A percentile compares a stretch with the other conserved stretches of the same genome.
These are phyloP conservation scores for Echeveria elegans DNA, from an alignment of 164 flowering plant genomes.

Conservation along the genomic window DNA sequence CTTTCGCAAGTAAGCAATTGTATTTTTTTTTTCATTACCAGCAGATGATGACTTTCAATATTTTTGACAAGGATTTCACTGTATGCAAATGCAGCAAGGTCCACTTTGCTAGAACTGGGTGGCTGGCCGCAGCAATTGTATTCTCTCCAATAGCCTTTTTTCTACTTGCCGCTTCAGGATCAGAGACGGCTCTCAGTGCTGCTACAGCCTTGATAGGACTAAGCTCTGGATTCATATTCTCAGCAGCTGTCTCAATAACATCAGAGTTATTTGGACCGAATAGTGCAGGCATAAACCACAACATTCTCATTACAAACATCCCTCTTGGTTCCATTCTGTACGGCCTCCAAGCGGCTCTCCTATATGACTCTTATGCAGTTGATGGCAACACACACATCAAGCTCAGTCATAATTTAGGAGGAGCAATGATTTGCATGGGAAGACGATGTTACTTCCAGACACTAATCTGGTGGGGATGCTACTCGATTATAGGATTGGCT, in stretches of 20 bases:
- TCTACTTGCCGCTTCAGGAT: conserved; percentile 33
- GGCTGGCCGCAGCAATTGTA: conserved; percentile 63
- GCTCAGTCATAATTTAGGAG: conserved; percentile 8
- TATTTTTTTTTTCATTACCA: background rate
- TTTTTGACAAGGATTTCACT: background rate
- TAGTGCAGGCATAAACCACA: conserved; percentile 84
- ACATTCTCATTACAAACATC: conserved; percentile 85
- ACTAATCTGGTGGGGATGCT: conserved; percentile 72
- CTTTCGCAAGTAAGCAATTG: conserved; percentile 59
- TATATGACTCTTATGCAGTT: conserved; percentile 50
- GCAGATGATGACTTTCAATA: background rate
- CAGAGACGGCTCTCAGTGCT: conserved; percentile 23
- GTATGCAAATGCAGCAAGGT: conserved; percentile 45
- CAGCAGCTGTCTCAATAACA: conserved; percentile 89
- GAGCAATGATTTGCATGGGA: conserved; percentile 72
- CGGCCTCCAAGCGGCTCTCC: conserved; percentile 69
- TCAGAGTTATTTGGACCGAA: conserved; percentile 88
- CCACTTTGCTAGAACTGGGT: conserved; percentile 85
- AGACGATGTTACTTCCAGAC: conserved; percentile 58
- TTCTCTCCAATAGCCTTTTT: conserved; percentile 83
- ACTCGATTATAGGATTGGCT: conserved; percentile 51
- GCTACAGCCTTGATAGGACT: conserved; percentile 73
- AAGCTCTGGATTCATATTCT: conserved; percentile 93
- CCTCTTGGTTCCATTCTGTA: conserved; percentile 84
- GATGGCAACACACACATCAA: background rate